phyloP scores from a whole-genome alignment of 75 land plant genomes.

The Sequoia sempervirens region DNA sequence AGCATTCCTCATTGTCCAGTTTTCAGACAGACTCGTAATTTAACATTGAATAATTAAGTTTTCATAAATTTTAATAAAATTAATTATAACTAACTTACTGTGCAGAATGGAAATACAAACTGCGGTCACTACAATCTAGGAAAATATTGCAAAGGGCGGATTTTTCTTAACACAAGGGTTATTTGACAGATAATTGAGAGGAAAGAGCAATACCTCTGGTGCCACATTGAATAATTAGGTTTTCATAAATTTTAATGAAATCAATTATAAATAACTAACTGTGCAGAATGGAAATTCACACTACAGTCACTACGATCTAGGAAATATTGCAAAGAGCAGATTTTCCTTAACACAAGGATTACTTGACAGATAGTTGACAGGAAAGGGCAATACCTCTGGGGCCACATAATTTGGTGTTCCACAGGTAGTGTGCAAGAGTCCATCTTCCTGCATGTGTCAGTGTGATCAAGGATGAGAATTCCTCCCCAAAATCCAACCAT shows the following conservation, averaged over 20 bases:
- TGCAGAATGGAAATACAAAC: background rate
- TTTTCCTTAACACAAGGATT: background rate
- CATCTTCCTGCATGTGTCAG: slow-evolving; percentile 43
- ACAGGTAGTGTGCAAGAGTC: slow-evolving; percentile 75
- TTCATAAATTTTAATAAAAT: background rate
- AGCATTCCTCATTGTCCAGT: background rate
- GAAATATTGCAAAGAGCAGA: background rate
- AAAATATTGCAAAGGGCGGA: background rate
- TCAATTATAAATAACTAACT: background rate
- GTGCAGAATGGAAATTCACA: background rate
- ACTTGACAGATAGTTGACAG: background rate
- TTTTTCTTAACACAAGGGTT: background rate
- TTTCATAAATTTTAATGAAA: background rate
- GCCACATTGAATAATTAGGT: slow-evolving; percentile 4
- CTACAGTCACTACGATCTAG: background rate
- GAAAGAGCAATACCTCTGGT: slow-evolving; percentile 38
- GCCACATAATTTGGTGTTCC: slow-evolving; percentile 94
- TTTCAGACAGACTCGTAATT: background rate
- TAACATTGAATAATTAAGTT: background rate
- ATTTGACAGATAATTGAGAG: background rate
- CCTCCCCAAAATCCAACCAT: background rate
- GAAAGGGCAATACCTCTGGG: slow-evolving; percentile 61
- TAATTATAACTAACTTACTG: background rate
- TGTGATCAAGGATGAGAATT: slow-evolving; percentile 1
- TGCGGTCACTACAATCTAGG: background rate